Evolutionary conservation across 164 flowering plant genomes (phyloP).

Genomic region (Berberis vulgaris): DNA sequence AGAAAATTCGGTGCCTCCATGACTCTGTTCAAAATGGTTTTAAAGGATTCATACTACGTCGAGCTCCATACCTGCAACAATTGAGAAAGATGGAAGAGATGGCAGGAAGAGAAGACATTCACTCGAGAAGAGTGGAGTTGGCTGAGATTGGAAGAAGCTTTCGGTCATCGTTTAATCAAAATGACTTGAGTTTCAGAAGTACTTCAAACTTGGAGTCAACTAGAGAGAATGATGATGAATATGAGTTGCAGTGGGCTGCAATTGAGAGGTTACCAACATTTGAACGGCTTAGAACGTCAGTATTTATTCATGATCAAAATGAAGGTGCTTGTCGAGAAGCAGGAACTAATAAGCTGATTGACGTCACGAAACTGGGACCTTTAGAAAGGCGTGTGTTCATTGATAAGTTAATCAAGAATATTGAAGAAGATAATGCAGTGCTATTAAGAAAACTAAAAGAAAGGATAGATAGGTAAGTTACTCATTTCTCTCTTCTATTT

Average conservation of each 20-base stretch:
- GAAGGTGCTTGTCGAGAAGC: background rate
- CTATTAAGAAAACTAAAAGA: slow-evolving; percentile 40
- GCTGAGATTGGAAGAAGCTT: slow-evolving; percentile 55
- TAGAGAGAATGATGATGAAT: slow-evolving; percentile 25
- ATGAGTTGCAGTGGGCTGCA: slow-evolving; percentile 45
- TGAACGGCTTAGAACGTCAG: slow-evolving; percentile 39
- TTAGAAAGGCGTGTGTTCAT: background rate
- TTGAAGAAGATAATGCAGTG: slow-evolving; percentile 50
- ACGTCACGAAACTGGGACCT: background rate
- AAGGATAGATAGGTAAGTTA: slow-evolving; percentile 49
- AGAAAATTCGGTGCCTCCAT: background rate
- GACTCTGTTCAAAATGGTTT: background rate
- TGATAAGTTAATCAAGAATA: slow-evolving; percentile 3
- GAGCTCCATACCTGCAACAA: no score
- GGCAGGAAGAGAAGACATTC: slow-evolving; percentile 32
- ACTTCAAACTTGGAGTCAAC: slow-evolving; percentile 17
- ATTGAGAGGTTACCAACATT: slow-evolving; percentile 53
- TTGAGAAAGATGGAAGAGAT: slow-evolving; percentile 31
- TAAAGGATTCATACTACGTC: no score
- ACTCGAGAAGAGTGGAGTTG: slow-evolving; percentile 12
- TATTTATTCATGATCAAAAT: slow-evolving; percentile 17
- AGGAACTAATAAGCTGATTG: background rate
- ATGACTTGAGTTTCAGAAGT: slow-evolving; percentile 30
- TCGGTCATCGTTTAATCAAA: slow-evolving; percentile 34
- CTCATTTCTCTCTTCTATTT: background rate